Percentiles rank a stretch among this genome's conserved stretches.
Evolutionary conservation across 1,284 basidiomycete genomes (phyloP).

Genomic region (Boletus mariae): DNA sequence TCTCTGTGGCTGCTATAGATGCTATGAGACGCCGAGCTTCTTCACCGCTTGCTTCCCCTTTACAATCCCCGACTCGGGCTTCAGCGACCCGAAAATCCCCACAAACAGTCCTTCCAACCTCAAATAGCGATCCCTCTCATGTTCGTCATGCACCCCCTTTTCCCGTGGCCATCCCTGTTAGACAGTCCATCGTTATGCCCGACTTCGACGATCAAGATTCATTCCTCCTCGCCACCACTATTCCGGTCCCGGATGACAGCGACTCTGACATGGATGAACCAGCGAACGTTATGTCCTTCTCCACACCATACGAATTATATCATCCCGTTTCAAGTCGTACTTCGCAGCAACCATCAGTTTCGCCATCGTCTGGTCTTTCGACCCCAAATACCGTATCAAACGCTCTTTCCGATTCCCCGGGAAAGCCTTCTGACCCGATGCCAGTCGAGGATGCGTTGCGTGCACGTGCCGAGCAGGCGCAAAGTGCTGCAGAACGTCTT

Average conservation of each 20-base stretch:
- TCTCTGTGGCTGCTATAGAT: slow-evolving; percentile 40
- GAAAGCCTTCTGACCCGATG: slow-evolving; percentile 35
- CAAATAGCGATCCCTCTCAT: slow-evolving; percentile 39
- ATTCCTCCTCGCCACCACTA: slow-evolving; percentile 63
- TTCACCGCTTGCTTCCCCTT: slow-evolving; percentile 44
- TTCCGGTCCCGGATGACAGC: slow-evolving; percentile 69
- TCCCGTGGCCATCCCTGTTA: slow-evolving; percentile 32
- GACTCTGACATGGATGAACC: slow-evolving; percentile 61
- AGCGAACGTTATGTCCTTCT: slow-evolving; percentile 66
- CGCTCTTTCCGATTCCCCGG: slow-evolving; percentile 52
- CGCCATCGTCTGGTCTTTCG: slow-evolving; percentile 52
- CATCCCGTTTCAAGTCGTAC: slow-evolving; percentile 28
- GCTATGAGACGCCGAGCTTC: slow-evolving; percentile 47
- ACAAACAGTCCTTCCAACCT: slow-evolving; percentile 46
- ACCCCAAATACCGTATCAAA: slow-evolving; percentile 49
- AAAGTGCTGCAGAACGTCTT: slow-evolving; percentile 80
- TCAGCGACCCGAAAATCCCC: slow-evolving; percentile 44
- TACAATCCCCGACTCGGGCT: slow-evolving; percentile 36
- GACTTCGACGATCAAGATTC: slow-evolving; percentile 52
- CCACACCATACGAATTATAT: slow-evolving; percentile 58
- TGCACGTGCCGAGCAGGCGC: slow-evolving; percentile 83
- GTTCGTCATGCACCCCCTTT: slow-evolving; percentile 30
- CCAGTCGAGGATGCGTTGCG: slow-evolving; percentile 80
- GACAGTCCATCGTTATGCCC: slow-evolving; percentile 39
- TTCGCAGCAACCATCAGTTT: slow-evolving; percentile 40